Base-by-base conservation (phyloP, 495 filamentous ascomycete species). In the Chaetomium fimeti region DNA sequence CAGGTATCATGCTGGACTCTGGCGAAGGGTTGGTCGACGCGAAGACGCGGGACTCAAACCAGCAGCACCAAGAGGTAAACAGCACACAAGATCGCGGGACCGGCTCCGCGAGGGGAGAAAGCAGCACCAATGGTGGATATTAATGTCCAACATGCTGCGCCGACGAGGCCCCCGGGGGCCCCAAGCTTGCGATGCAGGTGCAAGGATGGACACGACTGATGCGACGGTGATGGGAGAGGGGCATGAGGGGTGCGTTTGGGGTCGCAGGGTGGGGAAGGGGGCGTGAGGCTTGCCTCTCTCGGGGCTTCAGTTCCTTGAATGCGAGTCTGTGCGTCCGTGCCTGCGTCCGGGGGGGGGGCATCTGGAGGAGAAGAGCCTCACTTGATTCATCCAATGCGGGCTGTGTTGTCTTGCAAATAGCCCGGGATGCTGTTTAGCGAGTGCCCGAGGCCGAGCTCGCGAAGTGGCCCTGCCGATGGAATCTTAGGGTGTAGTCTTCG, bases 221-320 rank as follows among this genome's bases (percentile, higher is more conserved):
- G 69, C 62, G 68, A 76, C 74, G 60, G 71, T 73, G 72, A 72
- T 72, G 70, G 71, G 8, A 9, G 32, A 66, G 72, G 71, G 72
- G 63, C 47, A 63, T 58, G 66, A 68, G 66, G 66, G 67, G 66
- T 66, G 68, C 62, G 40, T 55, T 64, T 69, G 69, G 65, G 59
- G 60, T 54, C 54, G 57, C 54, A 66, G 58, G 48, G 67, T 66
- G 66, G 69, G 58, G 64, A 64, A 59, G 63, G 66, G 66, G 65
- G 67, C 24, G 65, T 58, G 66, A 64, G 57, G 22, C 60, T 66
- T 66, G 67, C 55, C 61, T 55, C 29, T 65, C 43, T 52, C 65
- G 56, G 36, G 45, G 40, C 47, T 29, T 55, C 47, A 29, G 47
- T 51, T 32, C 57, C 55, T 43, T 43, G 42, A 25, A 49, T 32